Percentiles rank a stretch among this genome's conserved stretches.
Conservation (phyloP, 192 early-diverging fungal species). For the Coemansia javaensis region DNA sequence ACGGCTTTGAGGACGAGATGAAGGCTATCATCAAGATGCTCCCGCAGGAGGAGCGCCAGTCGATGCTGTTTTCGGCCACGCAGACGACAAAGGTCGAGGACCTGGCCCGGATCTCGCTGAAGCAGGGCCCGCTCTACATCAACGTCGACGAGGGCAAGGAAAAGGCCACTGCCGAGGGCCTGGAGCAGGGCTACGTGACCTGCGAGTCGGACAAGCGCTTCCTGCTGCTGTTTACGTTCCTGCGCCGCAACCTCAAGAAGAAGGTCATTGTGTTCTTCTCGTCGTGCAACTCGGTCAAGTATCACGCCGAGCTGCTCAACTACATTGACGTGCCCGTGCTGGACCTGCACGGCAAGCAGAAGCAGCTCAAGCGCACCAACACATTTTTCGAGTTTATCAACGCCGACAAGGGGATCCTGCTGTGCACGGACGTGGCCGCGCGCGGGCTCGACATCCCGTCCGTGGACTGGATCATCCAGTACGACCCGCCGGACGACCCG, state of each 20-base stretch:
- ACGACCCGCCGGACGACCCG: slow-evolving; percentile 99
- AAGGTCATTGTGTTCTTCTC: slow-evolving; percentile 99
- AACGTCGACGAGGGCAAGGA: slow-evolving; percentile 98
- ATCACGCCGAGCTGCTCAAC: slow-evolving; percentile 94
- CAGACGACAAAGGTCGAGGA: slow-evolving; percentile 99
- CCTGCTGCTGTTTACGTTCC: slow-evolving; percentile 96
- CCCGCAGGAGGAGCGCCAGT: slow-evolving; percentile 84
- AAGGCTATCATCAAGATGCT: slow-evolving; percentile 93
- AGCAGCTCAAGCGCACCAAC: slow-evolving; percentile 97
- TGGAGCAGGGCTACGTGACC: slow-evolving; percentile 98
- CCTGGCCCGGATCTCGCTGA: slow-evolving; percentile 95
- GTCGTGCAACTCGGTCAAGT: slow-evolving; percentile 96
- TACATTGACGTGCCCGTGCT: slow-evolving; percentile 99
- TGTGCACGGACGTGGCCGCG: slow-evolving; percentile 97
- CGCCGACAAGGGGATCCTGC: slow-evolving; percentile 84
- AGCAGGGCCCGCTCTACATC: slow-evolving; percentile 95
- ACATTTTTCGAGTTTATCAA: slow-evolving; percentile 99
- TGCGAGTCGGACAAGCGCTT: slow-evolving; percentile 91
- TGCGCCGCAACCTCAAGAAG: slow-evolving; percentile 95
- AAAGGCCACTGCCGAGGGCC: slow-evolving; percentile 87
- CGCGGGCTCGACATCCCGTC: slow-evolving; percentile 96
- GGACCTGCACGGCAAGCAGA: slow-evolving; percentile 95
- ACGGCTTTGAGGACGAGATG: slow-evolving; percentile 99
- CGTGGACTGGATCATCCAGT: slow-evolving; percentile 99
- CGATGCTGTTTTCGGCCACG: slow-evolving; percentile 98